Base-by-base conservation (phyloP, 371 early-diverging fungal species). In the Mucor racemosus region DNA sequence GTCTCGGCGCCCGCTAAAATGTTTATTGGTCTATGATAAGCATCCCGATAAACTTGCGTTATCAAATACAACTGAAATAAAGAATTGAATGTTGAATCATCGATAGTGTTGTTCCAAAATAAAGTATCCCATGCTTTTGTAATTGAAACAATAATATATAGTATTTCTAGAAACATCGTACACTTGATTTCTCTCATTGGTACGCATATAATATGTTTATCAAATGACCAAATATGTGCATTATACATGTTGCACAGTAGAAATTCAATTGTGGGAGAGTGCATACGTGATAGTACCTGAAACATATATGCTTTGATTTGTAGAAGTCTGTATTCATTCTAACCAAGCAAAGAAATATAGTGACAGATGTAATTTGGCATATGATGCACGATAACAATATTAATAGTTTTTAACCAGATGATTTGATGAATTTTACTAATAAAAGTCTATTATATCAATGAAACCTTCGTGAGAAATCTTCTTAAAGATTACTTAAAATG, bases 201-300 rank as follows among this genome's bases (percentile, higher is more conserved):
- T 9, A 46, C 19, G 46, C 46, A 19, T 46, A 46, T 38, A 38
- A 38, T 46, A 46, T 46, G 46, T 19, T 46, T 19, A 46, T 46
- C 46, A 46, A 46, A 46, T 46, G 46, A 46, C 19, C 46, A 46
- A 46, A 46, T 46, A 46, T 46, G 46, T 17, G 17, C n/a, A 46
- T 19, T 46, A 17, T 46, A 17, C 9, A n/a, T 17, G 46, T 46
- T 10, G 46, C 19, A 46, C 21, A 46, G 19, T 9, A 2, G 17
- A 17, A 46, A n/a, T 46, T 46, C 21, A 46, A 17, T 19, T 46
- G 10, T 46, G 46, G 46, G 19, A n/a, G 9, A 46, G 9, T 10
- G 3, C 9, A 19, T 8, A 9, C 17, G 7, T n/a, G 15, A n/a
- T n/a, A 44, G 17, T 5, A n/a, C 44, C 46, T 46, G 21, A 8